phyloP scores from a whole-genome alignment of 1,284 basidiomycete genomes.

The Ceratobasidium theobromae region DNA sequence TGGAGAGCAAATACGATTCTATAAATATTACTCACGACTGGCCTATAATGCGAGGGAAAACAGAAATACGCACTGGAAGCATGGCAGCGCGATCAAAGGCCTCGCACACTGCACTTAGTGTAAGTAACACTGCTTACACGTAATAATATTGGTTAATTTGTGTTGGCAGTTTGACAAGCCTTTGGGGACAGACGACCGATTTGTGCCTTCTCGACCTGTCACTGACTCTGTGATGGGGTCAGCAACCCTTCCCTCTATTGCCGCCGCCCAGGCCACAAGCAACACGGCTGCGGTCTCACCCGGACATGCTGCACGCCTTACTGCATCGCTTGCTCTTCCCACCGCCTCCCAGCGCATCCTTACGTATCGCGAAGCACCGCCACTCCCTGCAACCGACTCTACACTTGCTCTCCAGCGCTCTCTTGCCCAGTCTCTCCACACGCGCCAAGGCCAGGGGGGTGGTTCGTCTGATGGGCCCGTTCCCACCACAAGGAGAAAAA shows the following conservation, averaged over 20 bases:
- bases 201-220: slow-evolving; percentile 67
- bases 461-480: slow-evolving; percentile 58
- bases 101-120: slow-evolving; percentile 22
- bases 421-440: slow-evolving; percentile 69
- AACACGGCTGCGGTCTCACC: slow-evolving; percentile 55
- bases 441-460: slow-evolving; percentile 52
- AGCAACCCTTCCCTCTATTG: slow-evolving; percentile 51
- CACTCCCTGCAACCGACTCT: slow-evolving; percentile 63
- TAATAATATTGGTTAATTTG: slow-evolving; percentile 1
- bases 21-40: slow-evolving; percentile 47
- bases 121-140: background rate
- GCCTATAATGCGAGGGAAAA: slow-evolving; percentile 27
- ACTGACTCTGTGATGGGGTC: slow-evolving; percentile 55
- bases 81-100: slow-evolving; percentile 24
- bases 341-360: slow-evolving; percentile 68
- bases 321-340: slow-evolving; percentile 69
- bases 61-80: slow-evolving; percentile 22
- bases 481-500: slow-evolving; percentile 71
- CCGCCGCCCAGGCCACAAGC: slow-evolving; percentile 32
- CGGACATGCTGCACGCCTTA: slow-evolving; percentile 72
- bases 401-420: slow-evolving; percentile 72
- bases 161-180: slow-evolving; percentile 35
- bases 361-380: slow-evolving; percentile 75
- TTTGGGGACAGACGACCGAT: slow-evolving; percentile 63
- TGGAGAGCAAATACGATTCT: slow-evolving; percentile 72